Evolutionary conservation across 176 grass and related monocot species (phyloP).

Genomic region (Aegilops umbellulata): DNA sequence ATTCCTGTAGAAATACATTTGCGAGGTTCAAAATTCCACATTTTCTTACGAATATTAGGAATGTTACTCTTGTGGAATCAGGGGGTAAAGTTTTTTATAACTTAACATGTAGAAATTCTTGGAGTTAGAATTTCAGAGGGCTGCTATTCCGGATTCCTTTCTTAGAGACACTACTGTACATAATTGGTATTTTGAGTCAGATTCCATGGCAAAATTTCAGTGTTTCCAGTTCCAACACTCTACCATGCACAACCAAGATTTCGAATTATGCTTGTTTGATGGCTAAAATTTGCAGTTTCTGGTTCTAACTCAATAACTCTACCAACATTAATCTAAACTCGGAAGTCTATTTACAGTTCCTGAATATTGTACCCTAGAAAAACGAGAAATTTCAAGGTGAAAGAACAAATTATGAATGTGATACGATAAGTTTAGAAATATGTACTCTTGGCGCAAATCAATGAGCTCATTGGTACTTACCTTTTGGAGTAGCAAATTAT

Average conservation of each 20-base stretch:
- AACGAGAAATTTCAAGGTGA: not conserved
- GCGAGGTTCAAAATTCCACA: not conserved
- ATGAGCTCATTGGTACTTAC: not conserved
- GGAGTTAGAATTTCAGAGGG: not conserved
- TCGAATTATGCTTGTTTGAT: not conserved
- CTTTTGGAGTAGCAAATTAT: not conserved
- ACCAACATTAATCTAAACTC: not conserved
- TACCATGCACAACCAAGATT: not conserved
- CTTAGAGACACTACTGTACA: not conserved
- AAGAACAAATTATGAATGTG: not conserved
- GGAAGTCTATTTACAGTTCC: not conserved
- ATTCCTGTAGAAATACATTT: slow-evolving; percentile 23
- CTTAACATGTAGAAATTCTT: not conserved
- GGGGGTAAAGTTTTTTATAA: not conserved
- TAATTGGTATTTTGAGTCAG: not conserved
- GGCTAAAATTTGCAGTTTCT: not conserved
- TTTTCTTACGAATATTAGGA: not conserved
- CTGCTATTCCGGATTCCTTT: slow-evolving; percentile 18
- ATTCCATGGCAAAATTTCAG: not conserved
- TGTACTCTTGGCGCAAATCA: not conserved
- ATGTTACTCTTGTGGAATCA: slow-evolving; percentile 10
- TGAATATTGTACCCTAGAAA: not conserved
- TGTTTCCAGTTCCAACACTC: not conserved
- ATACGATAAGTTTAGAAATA: not conserved
- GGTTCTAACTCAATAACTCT: not conserved